Evolutionary conservation across 208 protist species (phyloP), one percentile per base, ranked within the genome.

Genomic region (Acanthamoeba polyphaga): DNA sequence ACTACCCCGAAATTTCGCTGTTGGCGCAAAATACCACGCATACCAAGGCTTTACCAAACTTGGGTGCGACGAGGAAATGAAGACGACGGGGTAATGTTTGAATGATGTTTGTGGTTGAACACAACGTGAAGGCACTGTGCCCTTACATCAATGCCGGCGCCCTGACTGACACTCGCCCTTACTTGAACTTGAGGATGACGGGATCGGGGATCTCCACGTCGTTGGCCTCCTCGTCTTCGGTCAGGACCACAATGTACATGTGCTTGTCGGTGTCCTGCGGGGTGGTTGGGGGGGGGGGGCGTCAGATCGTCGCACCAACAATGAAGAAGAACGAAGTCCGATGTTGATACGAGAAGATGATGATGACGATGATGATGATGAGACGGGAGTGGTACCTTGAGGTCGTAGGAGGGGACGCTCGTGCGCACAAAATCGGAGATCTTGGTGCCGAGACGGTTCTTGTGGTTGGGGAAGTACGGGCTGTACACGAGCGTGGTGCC

Each of bases 401-500:
- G 58, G 22, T 78, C 64, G 38, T 93, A 93, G 19, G 64, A 80
- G 49, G 88, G 43, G 24, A 93, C 88, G 15, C 51, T 70, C 22
- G 34, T 78, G 46, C 66, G 34, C 29, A 93, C 88, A 58, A 80
- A 93, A 2, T 93, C 88, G 24, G 88, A 93, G 46, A 93, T 93
- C 88, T 93, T 93, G 60, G 68, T 93, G 46, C 38, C 38, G 46
- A 93, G 58, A 7, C 88, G 34, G 38, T 13, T 58, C 32, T 96
- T 95, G 70, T 94, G 92, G 13, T 24, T 32, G 22, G 66, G 55
- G 90, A 96, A 96, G 94, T 97, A 98, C 51, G 89, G 94, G 53
- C 95, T 94, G 89, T 97, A 98, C 24, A 98, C 87, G 92, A 98
- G 94, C 46, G 94, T 96, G 6, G 95, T 94, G 58, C 97, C 97